These are phyloP conservation scores for Adansonia rubrostipa DNA, from an alignment of 441 rosid genomes.

Conservation along the genomic window DNA sequence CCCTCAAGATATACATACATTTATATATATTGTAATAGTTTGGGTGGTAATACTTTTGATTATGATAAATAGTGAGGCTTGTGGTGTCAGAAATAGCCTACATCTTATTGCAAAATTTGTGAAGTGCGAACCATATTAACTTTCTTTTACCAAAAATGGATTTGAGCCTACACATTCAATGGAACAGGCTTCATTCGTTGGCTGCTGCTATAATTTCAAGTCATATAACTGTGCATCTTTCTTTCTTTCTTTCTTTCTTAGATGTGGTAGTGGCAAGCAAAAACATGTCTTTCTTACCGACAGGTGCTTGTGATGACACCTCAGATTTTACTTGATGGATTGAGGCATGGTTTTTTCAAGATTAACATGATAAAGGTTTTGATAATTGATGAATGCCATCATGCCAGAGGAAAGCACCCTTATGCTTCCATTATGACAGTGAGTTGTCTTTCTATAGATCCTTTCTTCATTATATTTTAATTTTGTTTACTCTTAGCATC, in stretches of 20 bases:
- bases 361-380: conserved; percentile 72
- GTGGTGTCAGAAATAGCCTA: conserved; percentile 8
- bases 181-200: conserved; percentile 5
- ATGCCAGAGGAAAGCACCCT: conserved; percentile 69
- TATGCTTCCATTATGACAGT: conserved; percentile 88
- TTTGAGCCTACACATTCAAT: not conserved
- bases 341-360: conserved; percentile 71
- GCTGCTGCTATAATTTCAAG: conserved; percentile 2
- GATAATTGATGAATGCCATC: conserved; percentile 96
- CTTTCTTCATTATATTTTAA: conserved; percentile 6
- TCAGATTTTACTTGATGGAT: conserved; percentile 68
- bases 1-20: not conserved
- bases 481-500: not conserved
- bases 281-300: conserved; percentile 21
- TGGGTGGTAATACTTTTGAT: not conserved
- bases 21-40: conserved; percentile 1
- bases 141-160: not conserved
- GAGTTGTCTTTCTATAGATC: conserved; percentile 35
- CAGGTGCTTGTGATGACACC: conserved; percentile 99
- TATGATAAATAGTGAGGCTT: not conserved
- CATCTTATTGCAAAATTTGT: conserved; percentile 8
- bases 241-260: conserved; percentile 7
- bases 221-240: conserved; percentile 6
- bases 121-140: conserved; percentile 16
- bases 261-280: not conserved